Percentiles rank a stretch among this genome's conserved stretches.
phyloP scores from a whole-genome alignment of 768 basidiomycete species.

The Tulasnella sp. region DNA sequence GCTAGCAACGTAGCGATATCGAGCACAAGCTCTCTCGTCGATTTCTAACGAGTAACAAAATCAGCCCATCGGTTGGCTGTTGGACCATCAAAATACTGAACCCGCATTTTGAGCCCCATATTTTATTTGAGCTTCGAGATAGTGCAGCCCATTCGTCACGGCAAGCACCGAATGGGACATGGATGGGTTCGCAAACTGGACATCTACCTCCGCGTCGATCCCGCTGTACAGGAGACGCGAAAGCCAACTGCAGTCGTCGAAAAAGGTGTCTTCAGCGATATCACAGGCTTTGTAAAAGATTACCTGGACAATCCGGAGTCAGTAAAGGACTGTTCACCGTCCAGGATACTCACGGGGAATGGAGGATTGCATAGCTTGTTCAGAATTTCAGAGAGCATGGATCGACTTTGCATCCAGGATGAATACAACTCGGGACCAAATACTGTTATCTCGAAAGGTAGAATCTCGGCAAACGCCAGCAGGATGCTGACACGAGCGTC shows the following conservation, averaged over 20 bases:
- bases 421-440: neutral
- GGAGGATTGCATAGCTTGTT: neutral
- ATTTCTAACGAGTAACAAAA: neutral
- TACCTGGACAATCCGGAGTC: neutral
- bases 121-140: neutral
- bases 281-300: too few relatives aligned
- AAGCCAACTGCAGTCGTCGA: neutral
- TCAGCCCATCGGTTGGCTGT: too few relatives aligned
- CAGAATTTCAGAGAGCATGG: neutral
- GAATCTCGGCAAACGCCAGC: neutral
- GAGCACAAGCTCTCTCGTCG: neutral
- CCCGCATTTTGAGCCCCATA: neutral
- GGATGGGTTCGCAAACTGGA: neutral
- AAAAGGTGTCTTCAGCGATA: neutral
- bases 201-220: neutral
- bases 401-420: neutral
- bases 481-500: neutral
- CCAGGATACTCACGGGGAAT: neutral
- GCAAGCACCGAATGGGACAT: neutral
- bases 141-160: neutral
- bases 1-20: neutral
- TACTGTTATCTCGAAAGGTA: neutral
- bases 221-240: neutral
- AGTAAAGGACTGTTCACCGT: neutral
- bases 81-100: too few relatives aligned